Evolutionary conservation across 2,329 filamentous ascomycete species (phyloP), one percentile per base, ranked within the genome.

Genomic region (Arachnomyces sp.): DNA sequence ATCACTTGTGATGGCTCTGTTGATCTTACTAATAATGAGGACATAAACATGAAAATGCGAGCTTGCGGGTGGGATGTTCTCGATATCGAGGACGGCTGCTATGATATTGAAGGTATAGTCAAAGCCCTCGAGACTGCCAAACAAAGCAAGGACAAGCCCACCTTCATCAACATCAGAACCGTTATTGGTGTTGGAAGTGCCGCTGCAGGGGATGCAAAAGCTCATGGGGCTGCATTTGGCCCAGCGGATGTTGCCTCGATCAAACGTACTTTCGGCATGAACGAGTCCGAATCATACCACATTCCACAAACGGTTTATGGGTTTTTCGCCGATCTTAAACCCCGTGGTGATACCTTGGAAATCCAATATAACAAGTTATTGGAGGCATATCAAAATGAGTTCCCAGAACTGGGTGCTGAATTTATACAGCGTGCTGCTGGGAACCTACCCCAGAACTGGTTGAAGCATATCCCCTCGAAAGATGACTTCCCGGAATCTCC

Each of bases 151-250:
- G 60, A 66, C 8, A 72, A 71, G 47, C 74, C 74, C 1, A 72
- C 68, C 0, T 76, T 77, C 47, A 67, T 77, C 60, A 77, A 77
- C 49, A 59, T 76, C 3, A 63, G 62, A 29, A 76, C 73, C 1
- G 55, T 72, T 25, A 76, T 76, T 18, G 72, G 73, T 0, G 39
- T 74, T 1, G 72, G 71, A 2, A 72, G 55, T 47, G 59, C 59
- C 2, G 61, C 66, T 4, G 68, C 68, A 1, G 72, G 72, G 4
- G 58, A 72, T 11, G 74, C 75, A 3, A 67, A 68, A 14, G 72
- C 76, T 1, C 77, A 81, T 45, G 76, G 76, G 15, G 76, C 70
- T 8, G 73, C 76, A 1, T 74, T 76, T 31, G 76, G 74, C 4
- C 56, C 63, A 1, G 65, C 72, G 1, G 72, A 75, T 38, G 70